A percentile compares a stretch with the other conserved stretches of the same genome.
Conservation (phyloP, 148 eudicot genomes). For the Rheum nobile region DNA sequence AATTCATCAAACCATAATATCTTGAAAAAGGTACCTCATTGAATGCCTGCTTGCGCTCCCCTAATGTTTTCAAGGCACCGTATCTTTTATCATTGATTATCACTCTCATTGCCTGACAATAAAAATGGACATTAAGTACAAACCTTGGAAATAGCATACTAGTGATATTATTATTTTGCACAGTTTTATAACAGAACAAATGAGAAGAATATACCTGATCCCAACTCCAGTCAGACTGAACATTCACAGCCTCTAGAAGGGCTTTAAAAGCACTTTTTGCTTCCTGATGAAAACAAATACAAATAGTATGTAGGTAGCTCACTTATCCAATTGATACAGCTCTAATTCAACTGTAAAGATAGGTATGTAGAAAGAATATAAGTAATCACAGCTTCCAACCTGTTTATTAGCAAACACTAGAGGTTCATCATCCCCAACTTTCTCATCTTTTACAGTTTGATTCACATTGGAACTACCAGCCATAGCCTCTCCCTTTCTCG, state of each 20-base stretch:
- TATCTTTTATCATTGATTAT: conserved; percentile 90
- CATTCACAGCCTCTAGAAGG: conserved; percentile 80
- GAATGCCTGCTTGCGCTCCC: conserved; percentile 94
- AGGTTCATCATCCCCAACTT: conserved; percentile 59
- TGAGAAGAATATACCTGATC: conserved; percentile 63
- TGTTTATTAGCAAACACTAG: conserved; percentile 74
- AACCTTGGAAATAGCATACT: background rate
- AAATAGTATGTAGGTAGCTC: background rate
- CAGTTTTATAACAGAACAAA: background rate
- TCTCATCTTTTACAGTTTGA: conserved; percentile 37
- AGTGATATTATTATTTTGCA: background rate
- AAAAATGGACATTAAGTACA: conserved; percentile 1
- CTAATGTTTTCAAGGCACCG: conserved; percentile 81
- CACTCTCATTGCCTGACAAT: conserved; percentile 81
- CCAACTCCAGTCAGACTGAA: conserved; percentile 94
- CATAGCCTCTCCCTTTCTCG: conserved; percentile 55
- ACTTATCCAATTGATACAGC: background rate
- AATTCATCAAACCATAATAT: background rate
- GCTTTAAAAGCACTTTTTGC: conserved; percentile 90
- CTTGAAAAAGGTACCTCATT: conserved; percentile 57
- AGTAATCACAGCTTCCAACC: conserved; percentile 23
- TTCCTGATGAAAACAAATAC: conserved; percentile 36
- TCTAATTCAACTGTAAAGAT: background rate
- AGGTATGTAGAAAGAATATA: background rate
- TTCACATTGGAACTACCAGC: conserved; percentile 47